Conservation (phyloP, 2,329 filamentous ascomycete species). For the Alternaria arborescens region DNA sequence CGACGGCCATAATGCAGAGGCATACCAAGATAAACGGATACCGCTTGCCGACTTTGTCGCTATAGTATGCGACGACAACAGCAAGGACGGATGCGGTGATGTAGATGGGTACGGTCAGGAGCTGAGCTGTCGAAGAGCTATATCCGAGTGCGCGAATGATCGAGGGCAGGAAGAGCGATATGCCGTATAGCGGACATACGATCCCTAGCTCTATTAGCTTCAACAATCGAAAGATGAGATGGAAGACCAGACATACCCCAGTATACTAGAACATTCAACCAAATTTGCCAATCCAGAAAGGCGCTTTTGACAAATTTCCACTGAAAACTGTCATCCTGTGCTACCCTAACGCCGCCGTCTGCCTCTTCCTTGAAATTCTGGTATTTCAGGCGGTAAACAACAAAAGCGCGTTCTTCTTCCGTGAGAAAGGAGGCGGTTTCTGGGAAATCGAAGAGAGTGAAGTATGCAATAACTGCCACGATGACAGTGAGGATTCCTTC, state of each 20-base stretch:
- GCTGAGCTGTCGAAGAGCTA: constrained; percentile 50
- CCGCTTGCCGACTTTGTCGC: constrained; percentile 44
- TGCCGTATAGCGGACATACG: constrained; percentile 52
- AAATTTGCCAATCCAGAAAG: constrained; percentile 60
- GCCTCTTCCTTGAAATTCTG: constrained; percentile 54
- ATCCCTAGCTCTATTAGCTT: constrained; percentile 33
- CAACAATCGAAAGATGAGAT: constrained; percentile 12
- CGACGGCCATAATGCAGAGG: constrained; percentile 44
- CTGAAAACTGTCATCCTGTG: constrained; percentile 71
- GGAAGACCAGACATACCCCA: constrained; percentile 59
- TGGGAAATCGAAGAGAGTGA: constrained; percentile 70
- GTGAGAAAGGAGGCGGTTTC: constrained; percentile 66
- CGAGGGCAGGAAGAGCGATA: constrained; percentile 57
- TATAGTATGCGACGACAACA: constrained; percentile 41
- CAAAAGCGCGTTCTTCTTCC: constrained; percentile 61
- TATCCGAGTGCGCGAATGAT: constrained; percentile 55
- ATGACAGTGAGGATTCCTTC: constrained; percentile 49
- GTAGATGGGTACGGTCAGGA: constrained; percentile 57
- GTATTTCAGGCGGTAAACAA: constrained; percentile 64
- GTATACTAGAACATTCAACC: constrained; percentile 65
- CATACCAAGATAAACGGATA: constrained; percentile 47
- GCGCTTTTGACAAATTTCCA: constrained; percentile 64
- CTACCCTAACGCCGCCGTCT: constrained; percentile 71
- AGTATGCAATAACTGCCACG: constrained; percentile 51
- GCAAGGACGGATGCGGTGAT: constrained; percentile 48